phyloP scores from a whole-genome alignment of 345 rosid genomes.

The Garcia nutans region DNA sequence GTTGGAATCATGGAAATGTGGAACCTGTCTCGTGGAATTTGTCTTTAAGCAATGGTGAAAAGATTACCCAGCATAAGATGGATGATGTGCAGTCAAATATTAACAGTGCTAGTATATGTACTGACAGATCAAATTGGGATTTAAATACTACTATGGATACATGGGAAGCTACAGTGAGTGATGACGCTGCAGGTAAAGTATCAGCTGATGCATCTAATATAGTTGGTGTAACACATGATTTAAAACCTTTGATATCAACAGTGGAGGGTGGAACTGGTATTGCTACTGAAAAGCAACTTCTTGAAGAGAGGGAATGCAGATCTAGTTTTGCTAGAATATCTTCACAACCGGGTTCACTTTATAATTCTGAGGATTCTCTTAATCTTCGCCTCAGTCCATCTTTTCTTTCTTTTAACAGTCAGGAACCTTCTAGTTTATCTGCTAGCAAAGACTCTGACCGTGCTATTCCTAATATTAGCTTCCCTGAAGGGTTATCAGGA shows the following conservation, averaged over 20 bases:
- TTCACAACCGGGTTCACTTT: constrained; percentile 24
- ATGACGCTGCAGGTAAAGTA: constrained; percentile 28
- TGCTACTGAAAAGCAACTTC: constrained; percentile 25
- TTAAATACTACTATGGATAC: constrained; percentile 85
- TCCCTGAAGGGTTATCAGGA: constrained; percentile 19
- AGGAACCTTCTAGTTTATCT: constrained; percentile 30
- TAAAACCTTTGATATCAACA: constrained; percentile 31
- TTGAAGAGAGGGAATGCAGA: constrained; percentile 24
- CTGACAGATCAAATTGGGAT: constrained; percentile 77
- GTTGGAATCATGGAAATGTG: constrained; percentile 25
- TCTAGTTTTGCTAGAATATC: constrained; percentile 19
- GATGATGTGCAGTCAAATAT: constrained; percentile 21
- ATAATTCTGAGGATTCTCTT: constrained; percentile 42
- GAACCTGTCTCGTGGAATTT: constrained; percentile 47
- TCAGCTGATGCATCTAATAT: constrained; percentile 26
- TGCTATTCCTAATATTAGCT: constrained; percentile 22
- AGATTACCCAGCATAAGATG: constrained; percentile 22
- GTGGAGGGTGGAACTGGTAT: constrained; percentile 19
- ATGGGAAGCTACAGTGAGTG: constrained; percentile 55
- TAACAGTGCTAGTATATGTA: constrained; percentile 20
- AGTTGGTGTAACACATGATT: constrained; percentile 22
- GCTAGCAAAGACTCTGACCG: constrained; percentile 21
- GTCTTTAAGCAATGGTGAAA: constrained; percentile 48
- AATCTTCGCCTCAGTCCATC: constrained; percentile 51
- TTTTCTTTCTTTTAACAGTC: constrained; percentile 24